Conservation (phyloP, 2,329 filamentous ascomycete genomes). For the Teratosphaeria pseudoeucalypti region DNA sequence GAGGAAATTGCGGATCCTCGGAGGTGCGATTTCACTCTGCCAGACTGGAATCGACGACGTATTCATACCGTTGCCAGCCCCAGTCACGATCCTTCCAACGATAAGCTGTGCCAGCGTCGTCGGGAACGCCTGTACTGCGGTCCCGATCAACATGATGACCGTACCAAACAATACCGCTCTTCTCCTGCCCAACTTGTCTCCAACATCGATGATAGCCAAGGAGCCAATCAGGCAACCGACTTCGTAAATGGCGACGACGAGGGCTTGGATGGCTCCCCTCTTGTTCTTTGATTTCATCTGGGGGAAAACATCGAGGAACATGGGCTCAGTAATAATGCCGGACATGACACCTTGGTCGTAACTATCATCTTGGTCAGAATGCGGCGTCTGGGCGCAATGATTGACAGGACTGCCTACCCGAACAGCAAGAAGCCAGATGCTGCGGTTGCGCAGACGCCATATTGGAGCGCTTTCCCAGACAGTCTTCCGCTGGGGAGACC, state of each 20-base stretch:
- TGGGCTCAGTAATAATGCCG: background rate
- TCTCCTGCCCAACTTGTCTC: background rate
- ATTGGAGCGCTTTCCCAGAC: background rate
- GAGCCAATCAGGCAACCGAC: background rate
- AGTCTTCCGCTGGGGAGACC: background rate
- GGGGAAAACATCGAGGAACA: background rate
- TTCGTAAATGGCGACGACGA: background rate
- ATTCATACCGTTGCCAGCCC: background rate
- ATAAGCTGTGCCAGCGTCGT: background rate
- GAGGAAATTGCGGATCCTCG: background rate
- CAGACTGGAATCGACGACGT: background rate
- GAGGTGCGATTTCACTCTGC: background rate
- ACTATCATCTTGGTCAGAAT: background rate
- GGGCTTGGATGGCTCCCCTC: background rate
- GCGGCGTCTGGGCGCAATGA: background rate
- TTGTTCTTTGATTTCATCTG: background rate
- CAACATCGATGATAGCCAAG: background rate
- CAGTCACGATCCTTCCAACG: background rate
- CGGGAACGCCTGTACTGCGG: background rate
- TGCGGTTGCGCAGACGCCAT: background rate
- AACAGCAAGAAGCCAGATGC: background rate
- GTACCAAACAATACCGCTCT: background rate
- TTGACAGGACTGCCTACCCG: background rate
- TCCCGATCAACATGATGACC: background rate
- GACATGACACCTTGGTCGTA: background rate